These are phyloP conservation scores for Gonium pectorale DNA, from an alignment of 139 green algal species.

Conservation along the genomic window DNA sequence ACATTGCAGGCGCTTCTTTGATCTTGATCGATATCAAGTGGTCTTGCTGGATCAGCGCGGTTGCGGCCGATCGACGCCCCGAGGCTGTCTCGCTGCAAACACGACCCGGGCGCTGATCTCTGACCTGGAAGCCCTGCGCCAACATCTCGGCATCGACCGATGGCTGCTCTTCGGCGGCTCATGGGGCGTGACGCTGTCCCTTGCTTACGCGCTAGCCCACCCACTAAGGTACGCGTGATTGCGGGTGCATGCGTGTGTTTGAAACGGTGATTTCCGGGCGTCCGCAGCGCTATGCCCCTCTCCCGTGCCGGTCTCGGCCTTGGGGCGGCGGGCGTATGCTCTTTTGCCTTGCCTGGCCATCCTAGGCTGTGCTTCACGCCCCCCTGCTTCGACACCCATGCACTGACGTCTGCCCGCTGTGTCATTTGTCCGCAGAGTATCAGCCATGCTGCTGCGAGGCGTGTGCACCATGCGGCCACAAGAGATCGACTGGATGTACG, in stretches of 20 bases:
- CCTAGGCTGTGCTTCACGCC: background rate
- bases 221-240: conserved; percentile 42
- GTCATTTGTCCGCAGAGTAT: conserved; percentile 54
- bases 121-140: conserved; percentile 73
- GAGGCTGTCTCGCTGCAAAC: conserved; percentile 70
- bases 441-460: conserved; percentile 71
- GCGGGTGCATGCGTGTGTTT: too few relatives aligned
- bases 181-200: conserved; percentile 73
- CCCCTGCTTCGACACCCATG: background rate
- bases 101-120: conserved; percentile 65
- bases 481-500: conserved; percentile 83
- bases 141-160: conserved; percentile 55
- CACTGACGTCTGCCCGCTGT: too few relatives aligned
- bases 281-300: too few relatives aligned
- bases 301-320: too few relatives aligned
- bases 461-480: conserved; percentile 77
- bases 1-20: conserved; percentile 80
- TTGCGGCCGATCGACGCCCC: conserved; percentile 68
- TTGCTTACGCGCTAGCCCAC: conserved; percentile 74
- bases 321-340: too few relatives aligned
- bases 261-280: too few relatives aligned
- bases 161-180: conserved; percentile 82
- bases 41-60: conserved; percentile 82
- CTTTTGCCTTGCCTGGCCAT: background rate
- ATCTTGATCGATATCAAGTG: conserved; percentile 68